Conservation (phyloP, 495 filamentous ascomycete genomes). For the Rostrohypoxylon terebratum region DNA sequence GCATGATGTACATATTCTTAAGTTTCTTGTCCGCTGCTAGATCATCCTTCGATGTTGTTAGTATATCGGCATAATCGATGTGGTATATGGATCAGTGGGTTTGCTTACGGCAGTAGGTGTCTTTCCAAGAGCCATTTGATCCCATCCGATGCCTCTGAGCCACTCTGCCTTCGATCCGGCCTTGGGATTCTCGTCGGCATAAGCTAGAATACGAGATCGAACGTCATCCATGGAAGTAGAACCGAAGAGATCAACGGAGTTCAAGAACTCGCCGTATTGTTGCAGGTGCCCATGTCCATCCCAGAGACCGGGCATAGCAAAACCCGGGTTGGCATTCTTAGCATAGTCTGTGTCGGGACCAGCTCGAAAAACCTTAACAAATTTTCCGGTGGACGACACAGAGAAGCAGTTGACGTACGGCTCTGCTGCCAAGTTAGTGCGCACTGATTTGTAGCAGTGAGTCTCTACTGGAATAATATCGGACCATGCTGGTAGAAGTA, state of each 20-base stretch:
- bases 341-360: conserved; percentile 26
- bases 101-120: conserved; percentile 71
- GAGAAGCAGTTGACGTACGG: conserved; percentile 58
- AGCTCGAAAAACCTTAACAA: conserved; percentile 48
- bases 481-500: conserved; percentile 29
- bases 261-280: conserved; percentile 72
- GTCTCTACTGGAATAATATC: conserved; percentile 43
- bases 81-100: conserved; percentile 1
- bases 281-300: conserved; percentile 74
- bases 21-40: conserved; percentile 63
- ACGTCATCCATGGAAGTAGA: conserved; percentile 63
- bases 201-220: conserved; percentile 57
- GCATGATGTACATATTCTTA: conserved; percentile 69
- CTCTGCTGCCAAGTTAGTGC: conserved; percentile 47
- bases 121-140: conserved; percentile 68
- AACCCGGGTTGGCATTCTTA: conserved; percentile 46
- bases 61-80: conserved; percentile 16
- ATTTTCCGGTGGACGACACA: conserved; percentile 49
- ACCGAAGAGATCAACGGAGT: conserved; percentile 70
- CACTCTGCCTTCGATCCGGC: conserved; percentile 63
- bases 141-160: conserved; percentile 73
- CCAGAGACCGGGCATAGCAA: conserved; percentile 71
- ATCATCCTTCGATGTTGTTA: conserved; percentile 55
- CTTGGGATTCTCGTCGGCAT: conserved; percentile 54
- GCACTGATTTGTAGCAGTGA: conserved; percentile 58